A percentile compares a stretch with the other conserved stretches of the same genome.
Evolutionary conservation across 768 basidiomycete genomes (phyloP).

Genomic region (Epithele typhae): DNA sequence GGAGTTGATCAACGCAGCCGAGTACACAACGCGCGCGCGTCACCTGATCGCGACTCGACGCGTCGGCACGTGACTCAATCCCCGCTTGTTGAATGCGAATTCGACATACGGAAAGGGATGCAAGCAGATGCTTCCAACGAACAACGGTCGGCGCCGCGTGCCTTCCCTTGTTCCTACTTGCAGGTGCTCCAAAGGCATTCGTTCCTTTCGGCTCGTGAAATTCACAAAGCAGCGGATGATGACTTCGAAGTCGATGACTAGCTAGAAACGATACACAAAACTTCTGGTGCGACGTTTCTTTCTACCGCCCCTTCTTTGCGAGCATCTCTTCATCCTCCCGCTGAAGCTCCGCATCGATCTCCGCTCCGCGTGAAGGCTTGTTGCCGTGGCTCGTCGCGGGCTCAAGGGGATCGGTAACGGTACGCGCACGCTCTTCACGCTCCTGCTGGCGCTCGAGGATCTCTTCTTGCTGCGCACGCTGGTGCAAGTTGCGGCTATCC

Average conservation of each 20-base stretch:
- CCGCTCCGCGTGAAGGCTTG: slow-evolving; percentile 52
- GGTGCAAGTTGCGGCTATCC: slow-evolving; percentile 39
- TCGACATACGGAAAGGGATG: too few relatives aligned
- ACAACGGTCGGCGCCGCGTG: too few relatives aligned
- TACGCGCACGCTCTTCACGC: slow-evolving; percentile 21
- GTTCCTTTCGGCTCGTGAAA: neutral
- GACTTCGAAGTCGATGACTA: too few relatives aligned
- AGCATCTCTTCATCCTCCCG: slow-evolving; percentile 46
- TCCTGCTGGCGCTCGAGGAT: slow-evolving; percentile 29
- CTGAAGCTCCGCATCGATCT: slow-evolving; percentile 54
- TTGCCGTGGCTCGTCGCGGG: slow-evolving; percentile 52
- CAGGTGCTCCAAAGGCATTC: neutral
- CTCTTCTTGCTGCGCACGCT: slow-evolving; percentile 26
- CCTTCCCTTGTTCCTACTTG: too few relatives aligned
- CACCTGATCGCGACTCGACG: slow-evolving; percentile 13
- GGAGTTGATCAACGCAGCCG: slow-evolving; percentile 10
- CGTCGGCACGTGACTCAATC: slow-evolving; percentile 7
- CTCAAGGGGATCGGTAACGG: slow-evolving; percentile 40
- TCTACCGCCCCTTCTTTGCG: slow-evolving; percentile 35
- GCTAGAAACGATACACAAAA: too few relatives aligned
- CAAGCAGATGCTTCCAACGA: too few relatives aligned
- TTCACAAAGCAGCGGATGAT: too few relatives aligned
- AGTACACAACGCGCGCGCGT: slow-evolving; percentile 13
- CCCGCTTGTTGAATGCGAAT: slow-evolving; percentile 7
- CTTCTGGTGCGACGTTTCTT: slow-evolving; percentile 8